Evolutionary conservation across 2,329 filamentous ascomycete species (phyloP), one percentile per base, ranked within the genome.

Genomic region (Epichloe hybrida): DNA sequence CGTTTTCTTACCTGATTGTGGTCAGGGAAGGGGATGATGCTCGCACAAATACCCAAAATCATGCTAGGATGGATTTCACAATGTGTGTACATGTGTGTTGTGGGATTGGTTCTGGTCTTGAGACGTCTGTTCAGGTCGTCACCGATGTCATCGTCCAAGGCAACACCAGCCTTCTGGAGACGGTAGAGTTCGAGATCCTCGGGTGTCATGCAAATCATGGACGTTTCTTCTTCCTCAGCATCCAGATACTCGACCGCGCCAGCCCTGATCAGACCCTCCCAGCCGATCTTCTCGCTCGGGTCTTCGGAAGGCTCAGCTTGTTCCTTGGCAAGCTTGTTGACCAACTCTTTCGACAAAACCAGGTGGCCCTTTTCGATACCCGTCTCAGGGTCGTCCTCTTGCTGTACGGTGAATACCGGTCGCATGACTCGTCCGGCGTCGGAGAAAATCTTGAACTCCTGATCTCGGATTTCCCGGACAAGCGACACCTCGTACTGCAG

Each of bases 1-100:
- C 1, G 27, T 8, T 8, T 46, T 62, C 74, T 60, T 75, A 83
- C 80, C 72, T 88, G 88, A 66, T 98, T 98, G 73, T 98, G 93
- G 72, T 98, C 93, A 1, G 94, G 93, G 81, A 98, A 98, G 0
- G 93, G 93, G 74, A 98, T 98, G 68, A 98, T 98, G 71, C 90
- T 96, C 61, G 93, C 93, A 65, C 94, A 98, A 56, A 98, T 95
- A 64, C 93, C 93, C 50, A 98, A 73, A 66, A 98, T 93, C 93
- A 98, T 98, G 69, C 89, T 95, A 20, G 93, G 94, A 62, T 98
- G 94, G 66, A 98, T 97, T 71, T 98, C 93, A 69, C 94, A 98
- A 67, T 98, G 94, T 0, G 93, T 98, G 76, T 91, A 97, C 62
- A 85, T 88, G 68, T 94, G 87, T 15, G 91, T 89, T 5, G 84